A percentile compares a stretch with the other conserved stretches of the same genome.
These are phyloP conservation scores for Jatropha podagrica DNA, from an alignment of 441 rosid genomes.

Conservation along the genomic window DNA sequence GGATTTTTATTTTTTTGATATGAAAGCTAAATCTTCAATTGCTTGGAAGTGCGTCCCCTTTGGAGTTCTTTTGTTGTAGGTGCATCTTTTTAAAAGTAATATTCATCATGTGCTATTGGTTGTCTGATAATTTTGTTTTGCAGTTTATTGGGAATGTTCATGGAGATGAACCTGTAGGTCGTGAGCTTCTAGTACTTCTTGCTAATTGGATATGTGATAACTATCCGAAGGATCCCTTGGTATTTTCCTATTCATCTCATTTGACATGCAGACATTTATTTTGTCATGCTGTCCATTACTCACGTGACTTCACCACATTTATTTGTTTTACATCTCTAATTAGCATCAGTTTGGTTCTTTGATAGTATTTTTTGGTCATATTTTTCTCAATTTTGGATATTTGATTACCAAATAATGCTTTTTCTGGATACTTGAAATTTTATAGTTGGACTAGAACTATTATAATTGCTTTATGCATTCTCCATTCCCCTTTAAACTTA, in stretches of 20 bases:
- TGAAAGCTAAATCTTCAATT: neutral
- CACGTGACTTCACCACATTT: neutral
- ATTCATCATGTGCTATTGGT: conserved; percentile 18
- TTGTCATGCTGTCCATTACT: neutral
- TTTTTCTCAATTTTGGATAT: neutral
- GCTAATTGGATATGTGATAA: conserved; percentile 97
- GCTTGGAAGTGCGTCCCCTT: neutral
- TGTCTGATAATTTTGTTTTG: conserved; percentile 27
- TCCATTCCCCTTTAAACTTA: neutral
- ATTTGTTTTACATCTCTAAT: neutral
- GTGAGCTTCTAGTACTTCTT: conserved; percentile 74
- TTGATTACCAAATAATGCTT: neutral
- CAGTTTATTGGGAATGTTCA: conserved; percentile 97
- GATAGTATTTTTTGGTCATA: neutral
- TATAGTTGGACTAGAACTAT: neutral
- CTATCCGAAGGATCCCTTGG: conserved; percentile 74
- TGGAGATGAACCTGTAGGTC: conserved; percentile 96
- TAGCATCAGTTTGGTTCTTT: neutral
- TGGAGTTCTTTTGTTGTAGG: neutral
- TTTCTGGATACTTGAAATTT: neutral
- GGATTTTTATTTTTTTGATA: neutral
- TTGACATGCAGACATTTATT: conserved; percentile 6
- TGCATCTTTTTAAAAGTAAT: neutral
- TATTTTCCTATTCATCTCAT: conserved; percentile 34
- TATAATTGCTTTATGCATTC: neutral